phyloP scores from a whole-genome alignment of 31 red algal genomes.

The Asparagopsis taxiformis region DNA sequence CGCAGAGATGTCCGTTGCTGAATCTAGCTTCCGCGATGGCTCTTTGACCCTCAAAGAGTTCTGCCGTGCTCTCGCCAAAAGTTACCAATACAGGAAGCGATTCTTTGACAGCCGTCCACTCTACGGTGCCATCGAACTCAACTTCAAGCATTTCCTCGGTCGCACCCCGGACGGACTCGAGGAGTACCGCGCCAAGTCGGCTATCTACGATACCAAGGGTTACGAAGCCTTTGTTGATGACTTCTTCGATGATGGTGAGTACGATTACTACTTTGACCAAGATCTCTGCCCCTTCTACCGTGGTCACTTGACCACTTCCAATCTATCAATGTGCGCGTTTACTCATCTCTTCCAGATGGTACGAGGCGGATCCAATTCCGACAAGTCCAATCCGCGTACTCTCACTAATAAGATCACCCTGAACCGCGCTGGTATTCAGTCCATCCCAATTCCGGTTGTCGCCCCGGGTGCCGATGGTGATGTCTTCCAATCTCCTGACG shows the following conservation, averaged over 20 bases:
- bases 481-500: conserved; percentile 37
- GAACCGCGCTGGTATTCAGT: conserved; percentile 75
- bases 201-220: conserved; percentile 92
- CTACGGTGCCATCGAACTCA: conserved; percentile 94
- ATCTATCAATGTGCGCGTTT: conserved; percentile 83
- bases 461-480: conserved; percentile 70
- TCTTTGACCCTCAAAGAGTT: conserved; percentile 87
- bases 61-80: conserved; percentile 86
- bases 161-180: conserved; percentile 86
- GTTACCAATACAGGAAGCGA: conserved; percentile 81
- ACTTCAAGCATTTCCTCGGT: conserved; percentile 95
- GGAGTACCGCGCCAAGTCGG: conserved; percentile 80
- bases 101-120: conserved; percentile 94
- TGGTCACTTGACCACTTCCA: conserved; percentile 76
- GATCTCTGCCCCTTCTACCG: conserved; percentile 72
- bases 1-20: conserved; percentile 79
- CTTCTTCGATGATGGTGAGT: conserved; percentile 96
- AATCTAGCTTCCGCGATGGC: conserved; percentile 87
- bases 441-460: conserved; percentile 78
- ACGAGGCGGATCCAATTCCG: conserved; percentile 76
- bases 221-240: conserved; percentile 93
- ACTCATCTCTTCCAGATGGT: conserved; percentile 90
- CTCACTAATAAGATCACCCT: conserved; percentile 81
- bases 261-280: conserved; percentile 87
- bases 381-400: conserved; percentile 82